phyloP scores from a whole-genome alignment of 345 rosid genomes.

The Lepidium africanum region DNA sequence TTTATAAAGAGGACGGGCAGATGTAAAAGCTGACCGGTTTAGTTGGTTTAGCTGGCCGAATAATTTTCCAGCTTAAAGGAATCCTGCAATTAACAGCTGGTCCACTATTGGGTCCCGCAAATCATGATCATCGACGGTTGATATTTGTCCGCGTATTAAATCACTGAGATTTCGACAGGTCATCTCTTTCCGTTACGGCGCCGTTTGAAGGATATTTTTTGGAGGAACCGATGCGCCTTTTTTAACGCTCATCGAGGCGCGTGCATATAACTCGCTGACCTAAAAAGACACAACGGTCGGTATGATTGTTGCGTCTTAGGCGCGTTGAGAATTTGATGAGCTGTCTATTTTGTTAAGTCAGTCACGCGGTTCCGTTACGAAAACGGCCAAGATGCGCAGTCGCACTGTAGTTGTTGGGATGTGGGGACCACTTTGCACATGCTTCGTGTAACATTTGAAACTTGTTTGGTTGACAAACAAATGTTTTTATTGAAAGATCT shows the following conservation, averaged over 20 bases:
- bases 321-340: conserved; percentile 24
- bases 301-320: neutral
- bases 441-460: conserved; percentile 1
- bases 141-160: neutral
- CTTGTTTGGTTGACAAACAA: conserved; percentile 2
- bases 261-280: neutral
- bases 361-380: conserved; percentile 28
- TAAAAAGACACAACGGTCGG: conserved; percentile 9
- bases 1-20: conserved; percentile 27
- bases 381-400: conserved; percentile 13
- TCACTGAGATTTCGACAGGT: conserved; percentile 10
- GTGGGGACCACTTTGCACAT: conserved; percentile 17
- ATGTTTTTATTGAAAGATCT: neutral
- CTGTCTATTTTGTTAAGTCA: neutral
- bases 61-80: conserved; percentile 25
- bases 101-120: conserved; percentile 13
- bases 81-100: conserved; percentile 18
- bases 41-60: conserved; percentile 25
- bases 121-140: conserved; percentile 5
- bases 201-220: conserved; percentile 16
- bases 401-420: neutral
- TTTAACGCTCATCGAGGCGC: neutral
- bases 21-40: conserved; percentile 4
- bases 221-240: neutral
- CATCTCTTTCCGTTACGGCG: conserved; percentile 23